Percentiles rank a stretch among this genome's conserved stretches.
Evolutionary conservation across 148 eudicot genomes (phyloP).

Genomic region (Rhododendron mucronatum): DNA sequence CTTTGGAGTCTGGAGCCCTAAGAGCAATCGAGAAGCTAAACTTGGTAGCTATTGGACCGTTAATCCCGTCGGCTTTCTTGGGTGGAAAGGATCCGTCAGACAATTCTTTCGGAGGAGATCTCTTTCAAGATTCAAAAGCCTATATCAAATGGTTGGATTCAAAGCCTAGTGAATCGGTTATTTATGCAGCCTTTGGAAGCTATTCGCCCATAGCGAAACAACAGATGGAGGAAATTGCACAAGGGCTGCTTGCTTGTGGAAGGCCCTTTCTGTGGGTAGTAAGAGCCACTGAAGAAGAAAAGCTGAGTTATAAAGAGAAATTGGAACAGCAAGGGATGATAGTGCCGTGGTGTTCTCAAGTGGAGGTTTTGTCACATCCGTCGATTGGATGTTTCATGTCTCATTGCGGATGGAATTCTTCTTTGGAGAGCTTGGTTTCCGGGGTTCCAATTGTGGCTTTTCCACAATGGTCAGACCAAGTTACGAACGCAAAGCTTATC

Average conservation of each 20-base stretch:
- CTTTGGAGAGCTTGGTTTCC: conserved; percentile 17
- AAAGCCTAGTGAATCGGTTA: conserved; percentile 28
- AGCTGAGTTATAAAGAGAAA: conserved; percentile 8
- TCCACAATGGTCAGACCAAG: conserved; percentile 12
- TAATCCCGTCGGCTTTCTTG: conserved; percentile 32
- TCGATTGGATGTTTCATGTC: conserved; percentile 33
- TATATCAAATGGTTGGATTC: conserved; percentile 40
- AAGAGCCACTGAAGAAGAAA: conserved; percentile 18
- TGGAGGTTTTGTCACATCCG: conserved; percentile 30
- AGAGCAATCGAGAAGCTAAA: conserved; percentile 15
- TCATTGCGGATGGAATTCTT: conserved; percentile 44
- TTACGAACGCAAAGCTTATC: conserved; percentile 18
- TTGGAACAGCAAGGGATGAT: conserved; percentile 25
- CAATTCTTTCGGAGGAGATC: conserved; percentile 27
- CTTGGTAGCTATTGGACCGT: conserved; percentile 37
- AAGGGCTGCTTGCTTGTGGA: conserved; percentile 22
- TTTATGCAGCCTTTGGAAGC: conserved; percentile 54
- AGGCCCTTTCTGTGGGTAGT: conserved; percentile 48
- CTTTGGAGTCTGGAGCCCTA: conserved; percentile 23
- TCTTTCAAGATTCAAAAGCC: conserved; percentile 15
- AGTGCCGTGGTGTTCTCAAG: conserved; percentile 38
- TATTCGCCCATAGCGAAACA: conserved; percentile 13
- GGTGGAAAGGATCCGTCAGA: conserved; percentile 18
- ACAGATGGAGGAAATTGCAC: conserved; percentile 35
- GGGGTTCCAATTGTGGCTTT: conserved; percentile 20